Base-by-base conservation (phyloP, 1,284 basidiomycete species). In the Gomphus bonarii region DNA sequence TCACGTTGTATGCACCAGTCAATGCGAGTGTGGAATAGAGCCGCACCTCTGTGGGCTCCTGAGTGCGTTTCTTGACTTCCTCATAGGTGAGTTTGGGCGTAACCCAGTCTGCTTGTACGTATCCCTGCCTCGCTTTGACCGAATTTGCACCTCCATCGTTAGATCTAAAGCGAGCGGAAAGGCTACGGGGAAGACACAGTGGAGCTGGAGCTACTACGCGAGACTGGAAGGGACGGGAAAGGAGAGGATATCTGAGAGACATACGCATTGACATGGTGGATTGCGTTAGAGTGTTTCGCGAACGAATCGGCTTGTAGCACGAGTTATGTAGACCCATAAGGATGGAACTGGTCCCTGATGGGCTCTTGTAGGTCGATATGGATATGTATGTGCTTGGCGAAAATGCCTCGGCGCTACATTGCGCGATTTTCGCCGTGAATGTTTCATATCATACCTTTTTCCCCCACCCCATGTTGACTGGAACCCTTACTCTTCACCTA, bases 11-110 rank as follows among this genome's bases (percentile, higher is more conserved):
- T 53, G 55, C 43, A 46, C 35, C 35, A 55, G 25, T 20, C 55
- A 10, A 50, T 57, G 43, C 56, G 25, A 28, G 25, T 28, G 10
- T 48, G 55, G 12, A 54, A 50, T n/a, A 31, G 30, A 55, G 5
- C 75, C 87, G 65, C 66, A 95, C 93, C 36, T 84, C 80, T 30
- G 76, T 84, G 0, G 95, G 95, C 64, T 82, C 84, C 65, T 84
- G 70, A 0, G 92, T 92, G 63, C 82, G 81, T 1, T 86, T 84
- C 71, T 97, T 91, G 51, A 99, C 74, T 62, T 94, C 83, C 35
- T 88, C 83, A 68, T 97, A 98, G 0, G 78, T 77, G 54, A 97
- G 72, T 31, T 82, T 73, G 36, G 79, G 81, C 20, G 80, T 76
- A 62, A 77, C 77, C 88, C 88, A 90, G 61, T 89, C 86, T 58